Evolutionary conservation across 2,329 filamentous ascomycete genomes (phyloP), one percentile per base, ranked within the genome.

Genomic region (Paecilomyces niveus): DNA sequence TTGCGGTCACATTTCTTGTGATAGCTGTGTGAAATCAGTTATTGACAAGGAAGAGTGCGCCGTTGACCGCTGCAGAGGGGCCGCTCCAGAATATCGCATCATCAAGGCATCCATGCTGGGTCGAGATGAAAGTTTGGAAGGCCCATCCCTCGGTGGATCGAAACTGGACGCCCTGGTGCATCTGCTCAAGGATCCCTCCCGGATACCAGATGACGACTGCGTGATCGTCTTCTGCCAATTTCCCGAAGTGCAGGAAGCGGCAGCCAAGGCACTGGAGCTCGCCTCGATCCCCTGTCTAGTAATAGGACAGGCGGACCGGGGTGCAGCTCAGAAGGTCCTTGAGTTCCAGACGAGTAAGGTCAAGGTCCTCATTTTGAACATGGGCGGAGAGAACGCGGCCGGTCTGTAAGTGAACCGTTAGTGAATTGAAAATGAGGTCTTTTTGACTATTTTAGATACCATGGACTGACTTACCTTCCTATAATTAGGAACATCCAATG

Each of bases 171-270:
- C 72, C 5, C 68, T 83, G 31, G 65, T 83, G 4, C 60, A 73
- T 0, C 67, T 85, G 2, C 70, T 85, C 24, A 60, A 72, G 7
- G 55, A 57, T 9, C 62, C 60, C 3, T 63, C 61, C 39, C 64
- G 55, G 10, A 71, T 81, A 32, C 71, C 70, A 0, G 45, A 66
- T 0, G 65, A 73, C 0, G 82, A 86, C n/a, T 77, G 81, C 59
- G 78, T 80, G 0, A 69, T 86, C 7, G 62, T 86, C 1, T 86
- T 86, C 65, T 76, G 83, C 1, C 83, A 85, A 58, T 82, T 77
- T 52, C 64, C 68, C 0, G 73, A 79, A 11, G 69, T 83, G 32
- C 73, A 81, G 55, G 59, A 72, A 0, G 73, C 77, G 0, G 67
- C 67, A 8, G 68, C 65, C 2, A 61, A 63, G 21, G 71, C 70